A percentile compares a stretch with the other conserved stretches of the same genome.
Conservation (phyloP, 2,329 filamentous ascomycete genomes). For the Hypoxylon sp. region DNA sequence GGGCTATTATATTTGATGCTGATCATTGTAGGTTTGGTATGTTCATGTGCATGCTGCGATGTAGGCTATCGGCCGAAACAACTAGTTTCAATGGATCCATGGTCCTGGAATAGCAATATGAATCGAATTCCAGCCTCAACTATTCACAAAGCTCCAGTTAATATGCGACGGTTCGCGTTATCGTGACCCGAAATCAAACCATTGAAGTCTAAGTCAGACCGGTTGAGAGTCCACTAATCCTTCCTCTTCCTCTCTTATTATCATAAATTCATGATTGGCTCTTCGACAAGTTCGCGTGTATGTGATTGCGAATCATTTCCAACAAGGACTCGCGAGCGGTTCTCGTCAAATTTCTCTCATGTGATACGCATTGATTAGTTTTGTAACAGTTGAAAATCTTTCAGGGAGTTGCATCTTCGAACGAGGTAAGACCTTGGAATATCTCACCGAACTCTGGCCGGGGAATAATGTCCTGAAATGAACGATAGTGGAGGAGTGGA, state of each 20-base stretch:
- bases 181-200: neutral
- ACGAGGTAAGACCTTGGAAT: constrained; percentile 45
- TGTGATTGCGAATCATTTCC: constrained; percentile 31
- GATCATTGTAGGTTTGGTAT: constrained; percentile 14
- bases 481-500: constrained; percentile 42
- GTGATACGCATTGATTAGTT: constrained; percentile 36
- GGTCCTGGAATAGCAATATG: constrained; percentile 7
- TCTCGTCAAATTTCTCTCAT: constrained; percentile 40
- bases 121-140: constrained; percentile 14
- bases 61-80: constrained; percentile 22
- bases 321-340: constrained; percentile 10
- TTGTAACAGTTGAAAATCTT: constrained; percentile 34
- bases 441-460: constrained; percentile 44
- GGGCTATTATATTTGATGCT: neutral
- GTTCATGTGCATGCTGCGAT: constrained; percentile 10
- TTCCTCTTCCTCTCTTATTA: constrained; percentile 1
- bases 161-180: constrained; percentile 1
- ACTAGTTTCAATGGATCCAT: neutral
- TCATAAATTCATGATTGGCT: constrained; percentile 12
- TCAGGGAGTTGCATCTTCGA: constrained; percentile 30
- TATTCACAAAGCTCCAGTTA: constrained; percentile 8
- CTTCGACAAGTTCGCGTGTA: neutral
- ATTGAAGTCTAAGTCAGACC: constrained; percentile 5
- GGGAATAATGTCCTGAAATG: constrained; percentile 30
- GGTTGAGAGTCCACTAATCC: neutral